Evolutionary conservation across 2,329 filamentous ascomycete species (phyloP).

Genomic region (Penicillium sp.): DNA sequence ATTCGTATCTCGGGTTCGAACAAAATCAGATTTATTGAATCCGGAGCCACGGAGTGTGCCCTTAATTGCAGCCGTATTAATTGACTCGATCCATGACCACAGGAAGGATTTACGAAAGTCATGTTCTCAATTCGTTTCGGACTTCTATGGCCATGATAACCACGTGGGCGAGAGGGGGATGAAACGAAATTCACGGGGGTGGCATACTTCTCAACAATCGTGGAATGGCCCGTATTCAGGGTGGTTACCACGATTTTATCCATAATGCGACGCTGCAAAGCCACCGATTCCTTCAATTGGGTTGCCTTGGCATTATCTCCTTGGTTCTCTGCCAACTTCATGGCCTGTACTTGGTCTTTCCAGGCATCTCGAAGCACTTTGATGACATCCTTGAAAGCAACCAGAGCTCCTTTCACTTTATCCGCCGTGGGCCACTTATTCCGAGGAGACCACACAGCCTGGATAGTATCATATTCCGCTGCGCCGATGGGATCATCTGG

Average conservation of each 20-base stretch:
- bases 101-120: slow-evolving; percentile 36
- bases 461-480: slow-evolving; percentile 59
- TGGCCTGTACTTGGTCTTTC: slow-evolving; percentile 57
- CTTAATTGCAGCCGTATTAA: slow-evolving; percentile 32
- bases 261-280: slow-evolving; percentile 57
- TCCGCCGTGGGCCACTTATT: slow-evolving; percentile 50
- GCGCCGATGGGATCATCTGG: slow-evolving; percentile 54
- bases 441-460: slow-evolving; percentile 60
- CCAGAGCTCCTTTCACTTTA: slow-evolving; percentile 55
- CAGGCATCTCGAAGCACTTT: slow-evolving; percentile 60
- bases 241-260: slow-evolving; percentile 50
- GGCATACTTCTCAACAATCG: slow-evolving; percentile 51
- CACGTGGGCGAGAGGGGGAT: slow-evolving; percentile 20
- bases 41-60: slow-evolving; percentile 10
- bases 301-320: slow-evolving; percentile 55
- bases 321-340: slow-evolving; percentile 59
- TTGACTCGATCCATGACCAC: slow-evolving; percentile 24
- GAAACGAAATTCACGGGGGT: slow-evolving; percentile 7
- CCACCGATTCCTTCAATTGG: slow-evolving; percentile 56
- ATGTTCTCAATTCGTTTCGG: slow-evolving; percentile 36
- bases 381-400: slow-evolving; percentile 59
- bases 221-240: slow-evolving; percentile 45
- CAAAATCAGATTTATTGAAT: neutral
- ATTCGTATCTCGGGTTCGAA: neutral
- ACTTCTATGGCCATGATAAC: slow-evolving; percentile 34